Evolutionary conservation across 2,329 filamentous ascomycete species (phyloP), one percentile per base, ranked within the genome.

Genomic region (Xylariaceae sp.): DNA sequence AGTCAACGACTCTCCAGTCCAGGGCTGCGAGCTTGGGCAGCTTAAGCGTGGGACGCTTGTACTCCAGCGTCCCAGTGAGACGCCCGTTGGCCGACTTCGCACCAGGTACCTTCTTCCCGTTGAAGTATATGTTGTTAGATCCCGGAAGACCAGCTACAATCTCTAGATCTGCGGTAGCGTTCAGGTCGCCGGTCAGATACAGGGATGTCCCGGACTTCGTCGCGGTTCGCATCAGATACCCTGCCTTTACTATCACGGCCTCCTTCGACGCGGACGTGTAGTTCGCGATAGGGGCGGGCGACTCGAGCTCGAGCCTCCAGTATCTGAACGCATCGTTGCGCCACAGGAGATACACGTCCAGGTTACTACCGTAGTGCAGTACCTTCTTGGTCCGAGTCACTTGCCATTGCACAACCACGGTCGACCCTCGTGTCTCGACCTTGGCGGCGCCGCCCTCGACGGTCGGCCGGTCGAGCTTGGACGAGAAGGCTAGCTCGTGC

Each of bases 1-100:
- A 83, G 71, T 93, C 83, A 17, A 90, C 68, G 57, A 83, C 85
- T 69, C 85, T 85, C 89, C 90, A 93, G 1, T 80, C 72, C 10
- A 90, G 71, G 0, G 75, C 70, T 13, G 77, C 76, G 2, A 92
- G 76, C 13, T 82, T 74, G 0, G 88, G 87, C 0, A 90, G 53
- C 1, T 39, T 67, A 45, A 89, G 62, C 0, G 34, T 18, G 1
- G 63, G 62, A 4, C 51, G 10, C 23, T 52, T 50, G 54, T 67
- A 66, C 1, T 54, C 35, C 30, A 68, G 35, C 6, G 51, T 60
- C 10, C 61, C 60, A 11, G 55, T 51, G 13, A 69, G 61, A 44
- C 78, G 77, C 1, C 78, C 79, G 1, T 77, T 74, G 0, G 69
- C 59, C 34, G 60, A 62, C 3, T 51, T 58, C 4, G 50, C 45